Conservation (phyloP, 2,329 filamentous ascomycete genomes). For the Hypoxylon sp. region DNA sequence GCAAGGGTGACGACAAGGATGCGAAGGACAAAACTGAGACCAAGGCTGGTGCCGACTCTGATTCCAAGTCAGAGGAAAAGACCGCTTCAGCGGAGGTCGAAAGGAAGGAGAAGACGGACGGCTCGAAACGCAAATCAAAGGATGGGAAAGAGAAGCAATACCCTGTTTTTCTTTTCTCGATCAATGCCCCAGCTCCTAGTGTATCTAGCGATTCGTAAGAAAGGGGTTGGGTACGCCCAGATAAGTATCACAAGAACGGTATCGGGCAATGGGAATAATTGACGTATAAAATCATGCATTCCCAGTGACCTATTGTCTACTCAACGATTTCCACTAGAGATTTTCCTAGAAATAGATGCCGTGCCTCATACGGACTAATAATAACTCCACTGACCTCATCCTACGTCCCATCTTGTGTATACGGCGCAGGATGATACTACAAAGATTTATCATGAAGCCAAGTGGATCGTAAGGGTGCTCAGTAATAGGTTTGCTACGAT, state of each 20-base stretch:
- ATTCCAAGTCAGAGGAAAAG: background rate
- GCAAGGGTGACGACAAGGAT: constrained; percentile 46
- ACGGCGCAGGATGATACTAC: no score
- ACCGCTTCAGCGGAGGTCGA: background rate
- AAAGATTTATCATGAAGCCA: no score
- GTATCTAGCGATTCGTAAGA: constrained; percentile 3
- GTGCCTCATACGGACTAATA: no score
- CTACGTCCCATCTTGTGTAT: no score
- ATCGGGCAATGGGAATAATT: no score
- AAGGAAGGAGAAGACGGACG: constrained; percentile 24
- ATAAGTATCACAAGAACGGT: background rate
- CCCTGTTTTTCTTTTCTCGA: constrained; percentile 44
- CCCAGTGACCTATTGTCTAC: background rate
- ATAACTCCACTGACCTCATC: no score
- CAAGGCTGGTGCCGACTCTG: constrained; percentile 12
- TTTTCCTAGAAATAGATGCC: no score
- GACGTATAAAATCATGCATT: no score
- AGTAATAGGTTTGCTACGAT: no score
- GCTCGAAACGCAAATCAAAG: constrained; percentile 21
- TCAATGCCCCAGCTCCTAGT: constrained; percentile 39
- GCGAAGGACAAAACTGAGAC: constrained; percentile 38
- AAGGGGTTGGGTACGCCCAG: background rate
- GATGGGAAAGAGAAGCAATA: constrained; percentile 21
- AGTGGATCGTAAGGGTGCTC: no score
- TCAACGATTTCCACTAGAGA: no score